phyloP scores from a whole-genome alignment of 208 protist genomes.

The Trypanosoma melophagium region DNA sequence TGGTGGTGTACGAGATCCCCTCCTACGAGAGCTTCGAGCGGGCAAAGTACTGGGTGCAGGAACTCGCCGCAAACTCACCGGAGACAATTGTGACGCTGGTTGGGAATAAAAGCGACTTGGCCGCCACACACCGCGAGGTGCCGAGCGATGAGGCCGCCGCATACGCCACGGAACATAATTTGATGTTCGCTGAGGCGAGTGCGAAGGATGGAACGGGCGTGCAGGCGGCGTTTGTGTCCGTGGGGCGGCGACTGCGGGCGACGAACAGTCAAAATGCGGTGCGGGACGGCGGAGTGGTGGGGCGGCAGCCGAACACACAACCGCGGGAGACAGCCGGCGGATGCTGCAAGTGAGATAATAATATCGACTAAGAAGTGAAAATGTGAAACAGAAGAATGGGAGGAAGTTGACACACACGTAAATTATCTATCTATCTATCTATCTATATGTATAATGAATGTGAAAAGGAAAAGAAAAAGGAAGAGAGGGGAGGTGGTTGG shows the following conservation, averaged over 20 bases:
- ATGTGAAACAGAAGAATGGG: too few species aligned
- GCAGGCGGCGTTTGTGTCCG: constrained; percentile 55
- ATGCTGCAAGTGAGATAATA: too few species aligned
- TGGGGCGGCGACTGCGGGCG: constrained; percentile 52
- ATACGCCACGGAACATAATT: constrained; percentile 48
- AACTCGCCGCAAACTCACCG: constrained; percentile 88
- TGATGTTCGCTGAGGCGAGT: constrained; percentile 72
- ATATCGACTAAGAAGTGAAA: too few species aligned
- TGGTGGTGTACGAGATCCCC: constrained; percentile 97
- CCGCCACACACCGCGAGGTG: constrained; percentile 39
- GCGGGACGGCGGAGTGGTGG: constrained; percentile 67
- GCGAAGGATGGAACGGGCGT: constrained; percentile 75
- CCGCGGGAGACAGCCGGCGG: background rate
- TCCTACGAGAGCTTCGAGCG: constrained; percentile 92
- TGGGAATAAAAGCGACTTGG: constrained; percentile 95
- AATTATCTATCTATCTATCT: too few species aligned
- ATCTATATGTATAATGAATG: too few species aligned
- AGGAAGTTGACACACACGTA: too few species aligned
- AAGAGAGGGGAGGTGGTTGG: too few species aligned
- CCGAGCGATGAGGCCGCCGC: constrained; percentile 42
- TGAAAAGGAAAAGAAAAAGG: too few species aligned
- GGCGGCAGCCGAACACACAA: constrained; percentile 19
- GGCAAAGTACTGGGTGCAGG: constrained; percentile 96
- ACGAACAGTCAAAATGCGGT: constrained; percentile 65
- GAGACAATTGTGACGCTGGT: constrained; percentile 92